Evolutionary conservation across 2,329 filamentous ascomycete species (phyloP).

Genomic region (Apiospora hydei): DNA sequence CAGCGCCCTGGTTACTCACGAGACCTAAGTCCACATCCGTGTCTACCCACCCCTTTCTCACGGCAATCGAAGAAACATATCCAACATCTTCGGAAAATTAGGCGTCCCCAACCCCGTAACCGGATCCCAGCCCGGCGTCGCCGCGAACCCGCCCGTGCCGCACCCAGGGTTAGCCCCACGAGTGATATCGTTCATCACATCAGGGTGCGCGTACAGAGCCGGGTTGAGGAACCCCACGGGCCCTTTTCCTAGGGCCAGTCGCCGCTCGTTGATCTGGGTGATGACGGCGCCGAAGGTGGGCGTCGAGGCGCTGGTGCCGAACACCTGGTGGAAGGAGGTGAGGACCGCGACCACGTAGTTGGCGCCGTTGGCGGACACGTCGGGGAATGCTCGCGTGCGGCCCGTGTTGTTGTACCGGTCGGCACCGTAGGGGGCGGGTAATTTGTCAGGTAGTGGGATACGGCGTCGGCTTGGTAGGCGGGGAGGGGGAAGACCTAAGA

Average conservation of each 20-base stretch:
- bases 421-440: slow-evolving; percentile 39
- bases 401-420: slow-evolving; percentile 36
- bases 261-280: slow-evolving; percentile 32
- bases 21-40: background rate
- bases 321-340: background rate
- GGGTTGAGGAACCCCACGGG: slow-evolving; percentile 29
- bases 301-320: slow-evolving; percentile 32
- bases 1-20: too few species aligned
- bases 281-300: slow-evolving; percentile 35
- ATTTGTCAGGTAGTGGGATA: slow-evolving; percentile 44
- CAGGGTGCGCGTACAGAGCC: slow-evolving; percentile 25
- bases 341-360: slow-evolving; percentile 49
- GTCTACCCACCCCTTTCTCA: background rate
- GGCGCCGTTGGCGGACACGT: slow-evolving; percentile 52
- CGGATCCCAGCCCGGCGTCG: slow-evolving; percentile 50
- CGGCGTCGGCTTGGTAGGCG: slow-evolving; percentile 52
- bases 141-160: background rate
- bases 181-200: slow-evolving; percentile 24
- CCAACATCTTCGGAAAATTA: background rate
- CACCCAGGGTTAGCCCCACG: slow-evolving; percentile 24
- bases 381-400: slow-evolving; percentile 40
- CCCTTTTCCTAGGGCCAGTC: slow-evolving; percentile 20
- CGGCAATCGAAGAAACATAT: background rate
- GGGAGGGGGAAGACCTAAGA: slow-evolving; percentile 56
- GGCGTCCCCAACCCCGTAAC: slow-evolving; percentile 51